A percentile compares a stretch with the other conserved stretches of the same genome.
phyloP scores from a whole-genome alignment of 257 asterid genomes.

The Phtheirospermum japonicum region DNA sequence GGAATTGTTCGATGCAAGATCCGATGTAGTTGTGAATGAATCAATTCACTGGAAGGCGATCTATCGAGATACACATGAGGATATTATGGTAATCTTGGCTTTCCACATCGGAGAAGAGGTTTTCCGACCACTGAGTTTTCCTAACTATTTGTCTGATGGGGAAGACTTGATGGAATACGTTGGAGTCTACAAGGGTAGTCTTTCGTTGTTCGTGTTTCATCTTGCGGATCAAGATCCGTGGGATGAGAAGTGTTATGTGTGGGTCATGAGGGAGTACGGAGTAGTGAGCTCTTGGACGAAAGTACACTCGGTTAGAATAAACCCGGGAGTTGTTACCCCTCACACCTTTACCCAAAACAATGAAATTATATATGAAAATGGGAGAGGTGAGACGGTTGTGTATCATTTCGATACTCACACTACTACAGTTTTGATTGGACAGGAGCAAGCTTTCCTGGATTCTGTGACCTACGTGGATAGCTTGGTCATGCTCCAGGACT shows the following conservation, averaged over 20 bases:
- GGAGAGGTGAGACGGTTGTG: too few species aligned
- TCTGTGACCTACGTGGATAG: too few species aligned
- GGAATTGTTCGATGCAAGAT: not conserved
- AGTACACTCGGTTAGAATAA: not conserved
- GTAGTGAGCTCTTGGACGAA: conserved; percentile 21
- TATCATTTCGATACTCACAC: too few species aligned
- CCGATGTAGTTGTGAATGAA: conserved; percentile 4
- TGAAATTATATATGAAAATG: too few species aligned
- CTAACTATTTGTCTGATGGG: not conserved
- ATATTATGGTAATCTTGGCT: conserved; percentile 3
- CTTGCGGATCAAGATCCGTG: too few species aligned
- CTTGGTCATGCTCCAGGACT: too few species aligned
- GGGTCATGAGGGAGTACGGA: conserved; percentile 24
- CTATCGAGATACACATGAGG: not conserved
- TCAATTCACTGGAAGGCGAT: conserved; percentile 23
- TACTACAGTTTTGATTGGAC: too few species aligned
- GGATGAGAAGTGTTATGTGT: not conserved
- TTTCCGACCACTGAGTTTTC: conserved; percentile 4
- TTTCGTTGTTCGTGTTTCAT: not conserved
- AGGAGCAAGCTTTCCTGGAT: too few species aligned
- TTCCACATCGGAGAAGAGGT: conserved; percentile 19
- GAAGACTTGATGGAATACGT: not conserved
- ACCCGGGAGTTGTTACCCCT: too few species aligned
- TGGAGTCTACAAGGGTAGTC: not conserved
- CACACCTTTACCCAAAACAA: too few species aligned